These are phyloP conservation scores for Colletotrichum musae DNA, from an alignment of 2,329 filamentous ascomycete species.

Conservation along the genomic window DNA sequence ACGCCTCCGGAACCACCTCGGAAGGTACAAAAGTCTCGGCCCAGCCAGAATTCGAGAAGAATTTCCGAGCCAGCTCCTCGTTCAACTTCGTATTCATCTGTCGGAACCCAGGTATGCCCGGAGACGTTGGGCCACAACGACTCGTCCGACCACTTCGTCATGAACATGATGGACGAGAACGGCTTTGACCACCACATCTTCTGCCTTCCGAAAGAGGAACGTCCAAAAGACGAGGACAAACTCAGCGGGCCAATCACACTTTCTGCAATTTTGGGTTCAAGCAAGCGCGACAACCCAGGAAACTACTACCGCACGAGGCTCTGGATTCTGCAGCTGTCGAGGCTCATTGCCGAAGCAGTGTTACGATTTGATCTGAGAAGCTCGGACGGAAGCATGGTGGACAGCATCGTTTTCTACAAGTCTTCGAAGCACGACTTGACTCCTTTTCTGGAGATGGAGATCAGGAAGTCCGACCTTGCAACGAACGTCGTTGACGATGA, in stretches of 20 bases:
- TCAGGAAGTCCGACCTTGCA: not conserved
- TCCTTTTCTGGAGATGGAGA: not conserved
- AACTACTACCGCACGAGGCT: not conserved
- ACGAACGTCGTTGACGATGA: not conserved
- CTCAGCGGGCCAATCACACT: not conserved
- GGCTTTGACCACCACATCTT: slow-evolving; percentile 7
- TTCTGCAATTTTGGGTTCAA: not conserved
- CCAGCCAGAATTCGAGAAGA: not conserved
- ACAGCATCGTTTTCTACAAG: slow-evolving; percentile 6
- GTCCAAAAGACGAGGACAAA: not conserved
- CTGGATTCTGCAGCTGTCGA: not conserved
- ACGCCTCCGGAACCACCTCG: not conserved
- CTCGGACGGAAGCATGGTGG: not conserved
- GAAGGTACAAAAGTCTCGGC: not conserved
- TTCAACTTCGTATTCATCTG: not conserved
- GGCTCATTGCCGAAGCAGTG: slow-evolving; percentile 10
- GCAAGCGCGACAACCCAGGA: not conserved
- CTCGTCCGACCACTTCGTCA: not conserved
- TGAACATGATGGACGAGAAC: slow-evolving; percentile 3
- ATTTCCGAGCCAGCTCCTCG: not conserved
- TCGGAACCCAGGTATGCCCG: not conserved
- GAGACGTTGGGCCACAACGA: slow-evolving; percentile 2
- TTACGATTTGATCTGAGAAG: slow-evolving; percentile 1
- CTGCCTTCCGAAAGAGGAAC: not conserved
- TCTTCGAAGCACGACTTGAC: not conserved